Evolutionary conservation across 257 asterid species (phyloP), one percentile per base, ranked within the genome.

Genomic region (Phtheirospermum japonicum): DNA sequence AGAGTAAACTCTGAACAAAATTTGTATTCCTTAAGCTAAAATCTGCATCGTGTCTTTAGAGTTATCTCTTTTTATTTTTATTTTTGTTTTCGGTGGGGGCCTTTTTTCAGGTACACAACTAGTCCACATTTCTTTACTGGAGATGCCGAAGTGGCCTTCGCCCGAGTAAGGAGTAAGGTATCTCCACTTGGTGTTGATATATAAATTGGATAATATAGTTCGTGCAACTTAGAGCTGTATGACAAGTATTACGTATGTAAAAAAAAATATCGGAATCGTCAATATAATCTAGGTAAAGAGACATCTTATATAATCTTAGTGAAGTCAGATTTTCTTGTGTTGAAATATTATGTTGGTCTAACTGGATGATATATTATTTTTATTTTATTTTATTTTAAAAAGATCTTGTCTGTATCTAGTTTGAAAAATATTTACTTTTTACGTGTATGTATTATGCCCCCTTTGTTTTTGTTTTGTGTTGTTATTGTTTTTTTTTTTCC

Each of bases 101-200:
- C 0, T 36, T 61, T 57, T 61, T 56, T 40, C 76, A 93, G 97
- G 78, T 93, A 93, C 82, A 89, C 99, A n/a, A 93, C 99, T 65
- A 89, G 99, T 79, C 99, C 99, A 17, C 99, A 93, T 84, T 81
- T 93, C 71, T 93, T 93, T 71, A 73, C 74, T 33, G 94, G 85
- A 43, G 94, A 83, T 17, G 96, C 96, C 20, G 97, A 81, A 76
- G 79, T 77, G 66, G 99, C 99, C 31, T 93, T 87, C 16, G 70
- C 90, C 75, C 86, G 95, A 62, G 94, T 89, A 69, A 87, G 94
- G 70, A 72, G 68, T 66, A 83, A 93, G 99, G 99, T 87, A 62
- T 20, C 64, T 57, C 64, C 50, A 20, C 43, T 36, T 60, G 26
- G 16, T 4, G 48, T 40, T 58, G 42, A 46, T 71, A 48, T 56